Evolutionary conservation across 345 rosid species (phyloP).

Genomic region (Leavenworthia alabamica): DNA sequence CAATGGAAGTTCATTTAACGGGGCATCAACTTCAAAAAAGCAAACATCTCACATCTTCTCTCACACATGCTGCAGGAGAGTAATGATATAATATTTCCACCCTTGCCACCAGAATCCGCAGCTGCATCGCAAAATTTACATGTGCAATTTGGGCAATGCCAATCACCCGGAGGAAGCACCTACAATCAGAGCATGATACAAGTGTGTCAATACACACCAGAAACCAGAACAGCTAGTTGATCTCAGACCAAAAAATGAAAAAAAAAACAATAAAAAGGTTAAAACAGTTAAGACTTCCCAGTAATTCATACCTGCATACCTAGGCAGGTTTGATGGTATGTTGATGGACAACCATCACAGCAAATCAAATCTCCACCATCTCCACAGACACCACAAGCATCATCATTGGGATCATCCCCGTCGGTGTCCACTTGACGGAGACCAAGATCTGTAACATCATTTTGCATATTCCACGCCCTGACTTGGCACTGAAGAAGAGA

Average conservation of each 20-base stretch:
- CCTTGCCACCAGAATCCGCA: slow-evolving; percentile 30
- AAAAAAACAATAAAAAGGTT: not conserved
- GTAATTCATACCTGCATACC: slow-evolving; percentile 51
- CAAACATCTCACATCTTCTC: slow-evolving; percentile 59
- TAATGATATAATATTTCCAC: slow-evolving; percentile 15
- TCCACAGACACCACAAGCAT: slow-evolving; percentile 94
- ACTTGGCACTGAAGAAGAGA: slow-evolving; percentile 86
- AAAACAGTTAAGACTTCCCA: not conserved
- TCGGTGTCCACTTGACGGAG: slow-evolving; percentile 51
- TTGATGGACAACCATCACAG: slow-evolving; percentile 95
- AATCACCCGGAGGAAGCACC: slow-evolving; percentile 81
- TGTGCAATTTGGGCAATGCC: slow-evolving; percentile 91
- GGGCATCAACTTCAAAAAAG: slow-evolving; percentile 1
- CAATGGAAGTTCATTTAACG: not conserved
- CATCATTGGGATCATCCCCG: slow-evolving; percentile 95
- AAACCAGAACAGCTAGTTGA: not conserved
- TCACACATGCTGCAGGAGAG: slow-evolving; percentile 65
- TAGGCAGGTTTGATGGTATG: slow-evolving; percentile 86
- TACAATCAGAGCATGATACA: slow-evolving; percentile 36
- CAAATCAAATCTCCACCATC: slow-evolving; percentile 97
- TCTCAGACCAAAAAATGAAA: not conserved
- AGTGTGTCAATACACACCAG: slow-evolving; percentile 1
- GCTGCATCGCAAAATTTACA: slow-evolving; percentile 85
- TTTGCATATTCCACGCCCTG: slow-evolving; percentile 77
- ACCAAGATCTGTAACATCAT: slow-evolving; percentile 43